A percentile compares a stretch with the other conserved stretches of the same genome.
phyloP scores from a whole-genome alignment of 257 asterid genomes.

The Solanum medicagineum region DNA sequence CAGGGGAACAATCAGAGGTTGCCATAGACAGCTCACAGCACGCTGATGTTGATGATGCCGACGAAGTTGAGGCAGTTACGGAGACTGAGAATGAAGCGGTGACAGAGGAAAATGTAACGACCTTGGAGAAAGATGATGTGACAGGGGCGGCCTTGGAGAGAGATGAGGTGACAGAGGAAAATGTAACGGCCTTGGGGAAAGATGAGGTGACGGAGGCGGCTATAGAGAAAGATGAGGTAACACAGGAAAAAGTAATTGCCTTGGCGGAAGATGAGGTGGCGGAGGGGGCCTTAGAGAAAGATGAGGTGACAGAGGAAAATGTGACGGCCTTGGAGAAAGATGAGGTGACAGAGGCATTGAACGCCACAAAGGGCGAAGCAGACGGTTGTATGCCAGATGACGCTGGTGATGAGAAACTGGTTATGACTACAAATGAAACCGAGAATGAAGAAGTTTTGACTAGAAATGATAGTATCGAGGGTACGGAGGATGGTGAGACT shows the following conservation, averaged over 20 bases:
- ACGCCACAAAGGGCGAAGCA: background rate
- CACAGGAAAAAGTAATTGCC: background rate
- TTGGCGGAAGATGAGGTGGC: background rate
- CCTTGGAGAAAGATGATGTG: conserved; percentile 1
- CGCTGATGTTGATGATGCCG: background rate
- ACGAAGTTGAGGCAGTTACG: background rate
- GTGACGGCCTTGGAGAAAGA: conserved; percentile 1
- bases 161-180: background rate
- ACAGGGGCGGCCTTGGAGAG: background rate
- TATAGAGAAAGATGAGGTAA: too few species aligned
- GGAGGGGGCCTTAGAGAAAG: background rate
- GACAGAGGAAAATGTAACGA: background rate
- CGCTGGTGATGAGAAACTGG: background rate
- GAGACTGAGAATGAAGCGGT: background rate
- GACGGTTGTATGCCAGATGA: background rate
- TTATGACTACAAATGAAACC: background rate
- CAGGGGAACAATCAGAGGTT: background rate
- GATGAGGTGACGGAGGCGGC: background rate
- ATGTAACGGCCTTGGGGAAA: conserved; percentile 2
- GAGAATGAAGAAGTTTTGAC: background rate
- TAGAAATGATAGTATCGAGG: background rate
- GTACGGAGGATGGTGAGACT: background rate
- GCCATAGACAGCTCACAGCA: background rate
- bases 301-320: background rate
- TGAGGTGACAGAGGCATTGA: background rate